phyloP scores from a whole-genome alignment of 2,329 filamentous ascomycete species.

The Aspergillus ruber region DNA sequence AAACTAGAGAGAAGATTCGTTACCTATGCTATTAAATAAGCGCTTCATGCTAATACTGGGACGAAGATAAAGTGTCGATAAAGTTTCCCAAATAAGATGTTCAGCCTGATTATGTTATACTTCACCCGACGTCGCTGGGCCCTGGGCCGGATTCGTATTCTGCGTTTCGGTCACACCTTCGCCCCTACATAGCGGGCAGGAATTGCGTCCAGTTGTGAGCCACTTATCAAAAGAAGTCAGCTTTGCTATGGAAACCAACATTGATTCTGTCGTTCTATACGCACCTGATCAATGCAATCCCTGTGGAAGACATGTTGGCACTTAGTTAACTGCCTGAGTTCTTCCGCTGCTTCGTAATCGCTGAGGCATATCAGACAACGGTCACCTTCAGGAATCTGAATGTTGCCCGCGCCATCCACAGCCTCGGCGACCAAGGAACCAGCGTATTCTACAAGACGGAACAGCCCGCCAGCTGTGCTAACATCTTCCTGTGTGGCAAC shows the following conservation, averaged over 20 bases:
- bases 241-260: background rate
- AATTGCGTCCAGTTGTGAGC: slow-evolving; percentile 52
- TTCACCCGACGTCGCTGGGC: slow-evolving; percentile 2
- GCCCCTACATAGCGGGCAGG: slow-evolving; percentile 32
- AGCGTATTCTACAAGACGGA: slow-evolving; percentile 43
- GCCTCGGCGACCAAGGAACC: slow-evolving; percentile 43
- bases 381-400: slow-evolving; percentile 42
- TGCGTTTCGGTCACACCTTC: slow-evolving; percentile 37
- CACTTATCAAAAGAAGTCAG: slow-evolving; percentile 45
- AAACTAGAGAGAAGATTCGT: slow-evolving; percentile 15
- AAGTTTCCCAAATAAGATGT: background rate
- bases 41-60: slow-evolving; percentile 26
- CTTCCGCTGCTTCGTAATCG: slow-evolving; percentile 58
- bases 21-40: slow-evolving; percentile 17
- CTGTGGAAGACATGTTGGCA: slow-evolving; percentile 63
- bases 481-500: slow-evolving; percentile 61
- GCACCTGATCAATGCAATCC: slow-evolving; percentile 63
- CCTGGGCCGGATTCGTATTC: slow-evolving; percentile 12
- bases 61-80: slow-evolving; percentile 1
- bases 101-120: background rate
- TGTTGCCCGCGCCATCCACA: slow-evolving; percentile 31
- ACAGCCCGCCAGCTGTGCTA: slow-evolving; percentile 55
- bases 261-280: slow-evolving; percentile 2
- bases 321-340: slow-evolving; percentile 54
- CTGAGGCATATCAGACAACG: slow-evolving; percentile 62